phyloP scores from a whole-genome alignment of 1,284 basidiomycete genomes.

The Phenoliferia sp. region DNA sequence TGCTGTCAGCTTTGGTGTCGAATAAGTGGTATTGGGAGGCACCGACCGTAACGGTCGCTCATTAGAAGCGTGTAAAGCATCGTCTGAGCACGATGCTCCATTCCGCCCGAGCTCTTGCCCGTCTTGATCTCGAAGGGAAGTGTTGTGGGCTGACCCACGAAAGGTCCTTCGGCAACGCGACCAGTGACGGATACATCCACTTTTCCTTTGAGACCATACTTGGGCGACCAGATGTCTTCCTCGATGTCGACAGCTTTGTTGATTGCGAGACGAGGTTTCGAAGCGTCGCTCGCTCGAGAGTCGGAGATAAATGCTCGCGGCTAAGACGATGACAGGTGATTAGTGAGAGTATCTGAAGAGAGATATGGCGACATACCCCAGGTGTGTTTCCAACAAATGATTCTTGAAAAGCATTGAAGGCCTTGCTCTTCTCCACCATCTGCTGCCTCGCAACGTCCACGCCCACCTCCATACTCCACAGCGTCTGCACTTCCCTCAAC shows the following conservation, averaged over 20 bases:
- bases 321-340: conserved; percentile 43
- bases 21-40: background rate
- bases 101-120: conserved; percentile 65
- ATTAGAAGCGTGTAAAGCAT: conserved; percentile 93
- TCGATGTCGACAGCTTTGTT: conserved; percentile 76
- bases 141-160: conserved; percentile 39
- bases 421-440: conserved; percentile 35
- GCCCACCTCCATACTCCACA: conserved; percentile 23
- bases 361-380: conserved; percentile 5
- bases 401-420: conserved; percentile 18
- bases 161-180: conserved; percentile 47
- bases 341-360: conserved; percentile 7
- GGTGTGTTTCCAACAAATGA: conserved; percentile 17
- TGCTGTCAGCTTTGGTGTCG: background rate
- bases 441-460: conserved; percentile 30
- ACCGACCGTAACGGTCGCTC: conserved; percentile 73
- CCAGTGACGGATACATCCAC: conserved; percentile 80
- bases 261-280: conserved; percentile 60
- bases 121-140: conserved; percentile 96
- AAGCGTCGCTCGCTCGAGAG: conserved; percentile 53
- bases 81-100: conserved; percentile 96
- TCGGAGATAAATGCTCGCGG: conserved; percentile 60
- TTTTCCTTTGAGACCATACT: conserved; percentile 92
- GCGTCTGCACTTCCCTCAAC: conserved; percentile 10
- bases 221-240: conserved; percentile 96